Evolutionary conservation across 805 yeast genomes (phyloP), one percentile per base, ranked within the genome.

Genomic region (Wickerhamiella cacticola): DNA sequence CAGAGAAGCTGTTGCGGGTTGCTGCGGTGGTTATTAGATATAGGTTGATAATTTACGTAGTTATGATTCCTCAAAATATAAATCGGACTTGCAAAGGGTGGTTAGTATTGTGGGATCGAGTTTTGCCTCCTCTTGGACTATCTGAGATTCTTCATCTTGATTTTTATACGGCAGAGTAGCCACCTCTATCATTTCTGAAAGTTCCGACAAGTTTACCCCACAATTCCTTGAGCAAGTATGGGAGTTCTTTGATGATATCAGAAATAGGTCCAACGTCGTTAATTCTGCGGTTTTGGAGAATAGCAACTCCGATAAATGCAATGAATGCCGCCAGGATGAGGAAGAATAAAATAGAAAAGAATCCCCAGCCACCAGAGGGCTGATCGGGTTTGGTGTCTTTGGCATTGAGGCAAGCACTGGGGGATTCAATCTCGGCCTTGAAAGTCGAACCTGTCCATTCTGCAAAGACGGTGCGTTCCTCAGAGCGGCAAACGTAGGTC

Each of bases 81-180:
- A n/a, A n/a, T n/a, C n/a, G n/a, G n/a, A n/a, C n/a, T n/a, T n/a
- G n/a, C n/a, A n/a, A n/a, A n/a, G n/a, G n/a, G n/a, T n/a, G n/a
- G n/a, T n/a, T n/a, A n/a, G n/a, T n/a, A n/a, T n/a, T n/a, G n/a
- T n/a, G n/a, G n/a, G n/a, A n/a, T n/a, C n/a, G n/a, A n/a, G n/a
- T n/a, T n/a, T n/a, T n/a, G n/a, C n/a, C n/a, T n/a, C n/a, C n/a
- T n/a, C n/a, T n/a, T n/a, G n/a, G n/a, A n/a, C n/a, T n/a, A n/a
- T n/a, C n/a, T n/a, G n/a, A n/a, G n/a, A n/a, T n/a, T n/a, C n/a
- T n/a, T n/a, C n/a, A n/a, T n/a, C n/a, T n/a, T n/a, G n/a, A n/a
- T n/a, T n/a, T 23, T 46, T 69, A 88, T 9, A 92, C 94, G 29
- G 96, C 97, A 60, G 94, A 80, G 63, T 92, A 89, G 16, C 95